These are phyloP conservation scores for Monilinia fructigena DNA, from an alignment of 2,329 filamentous ascomycete genomes.

Conservation along the genomic window DNA sequence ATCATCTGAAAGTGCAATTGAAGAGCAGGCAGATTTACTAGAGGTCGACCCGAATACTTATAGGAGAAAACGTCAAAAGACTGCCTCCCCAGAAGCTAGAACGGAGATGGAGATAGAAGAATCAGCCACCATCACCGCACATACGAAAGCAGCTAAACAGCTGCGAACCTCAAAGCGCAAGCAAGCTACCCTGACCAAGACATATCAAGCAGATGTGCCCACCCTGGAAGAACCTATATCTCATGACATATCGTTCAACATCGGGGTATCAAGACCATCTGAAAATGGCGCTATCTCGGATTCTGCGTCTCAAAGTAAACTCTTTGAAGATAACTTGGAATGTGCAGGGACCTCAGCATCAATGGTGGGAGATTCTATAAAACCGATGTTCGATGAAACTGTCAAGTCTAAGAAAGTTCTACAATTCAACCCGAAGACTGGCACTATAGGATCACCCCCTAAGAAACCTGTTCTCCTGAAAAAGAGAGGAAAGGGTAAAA, in stretches of 20 bases:
- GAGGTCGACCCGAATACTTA: slow-evolving; percentile 39
- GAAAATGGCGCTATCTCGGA: background rate
- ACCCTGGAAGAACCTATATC: background rate
- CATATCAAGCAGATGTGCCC: background rate
- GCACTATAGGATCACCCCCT: slow-evolving; percentile 62
- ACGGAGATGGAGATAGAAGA: background rate
- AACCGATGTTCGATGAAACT: background rate
- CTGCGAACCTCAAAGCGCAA: slow-evolving; percentile 10
- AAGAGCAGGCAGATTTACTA: slow-evolving; percentile 28
- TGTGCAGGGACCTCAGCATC: background rate
- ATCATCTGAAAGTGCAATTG: background rate
- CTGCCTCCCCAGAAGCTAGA: slow-evolving; percentile 33
- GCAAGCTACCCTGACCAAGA: background rate
- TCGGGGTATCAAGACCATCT: background rate
- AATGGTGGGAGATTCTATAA: background rate
- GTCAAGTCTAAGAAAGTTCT: slow-evolving; percentile 51
- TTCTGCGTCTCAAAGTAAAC: background rate
- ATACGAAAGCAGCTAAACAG: background rate
- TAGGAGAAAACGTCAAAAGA: slow-evolving; percentile 48
- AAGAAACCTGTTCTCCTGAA: slow-evolving; percentile 44
- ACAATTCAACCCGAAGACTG: slow-evolving; percentile 58
- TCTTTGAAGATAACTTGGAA: background rate
- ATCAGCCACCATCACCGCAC: background rate
- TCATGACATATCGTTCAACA: background rate
- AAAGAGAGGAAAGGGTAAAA: slow-evolving; percentile 22